These are phyloP conservation scores for Agaricus subrufescens DNA, from an alignment of 768 basidiomycete species.

Conservation along the genomic window DNA sequence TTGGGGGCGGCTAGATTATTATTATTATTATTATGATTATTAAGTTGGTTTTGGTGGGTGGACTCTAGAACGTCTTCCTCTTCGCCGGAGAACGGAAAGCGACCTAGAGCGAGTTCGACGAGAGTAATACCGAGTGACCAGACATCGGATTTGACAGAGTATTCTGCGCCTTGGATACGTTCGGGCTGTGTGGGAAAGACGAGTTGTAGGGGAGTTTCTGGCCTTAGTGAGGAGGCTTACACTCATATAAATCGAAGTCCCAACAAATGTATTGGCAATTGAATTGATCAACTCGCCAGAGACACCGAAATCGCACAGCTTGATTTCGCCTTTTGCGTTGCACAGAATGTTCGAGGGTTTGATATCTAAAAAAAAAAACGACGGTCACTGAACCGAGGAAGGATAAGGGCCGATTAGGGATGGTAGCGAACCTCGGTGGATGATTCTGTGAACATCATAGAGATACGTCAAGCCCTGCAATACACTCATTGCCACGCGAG, in stretches of 20 bases:
- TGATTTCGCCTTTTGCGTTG: conserved; percentile 94
- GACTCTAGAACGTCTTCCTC: conserved; percentile 17
- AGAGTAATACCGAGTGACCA: conserved; percentile 98
- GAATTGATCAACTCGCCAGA: conserved; percentile 98
- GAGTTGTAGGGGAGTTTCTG: background rate
- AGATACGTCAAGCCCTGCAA: conserved; percentile 94
- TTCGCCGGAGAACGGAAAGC: conserved; percentile 94
- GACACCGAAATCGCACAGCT: conserved; percentile 98
- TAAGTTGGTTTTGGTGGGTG: too few relatives aligned
- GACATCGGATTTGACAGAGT: conserved; percentile 97
- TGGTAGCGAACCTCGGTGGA: conserved; percentile 75
- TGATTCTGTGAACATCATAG: conserved; percentile 95
- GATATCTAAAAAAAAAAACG: conserved; percentile 60
- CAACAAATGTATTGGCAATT: conserved; percentile 98
- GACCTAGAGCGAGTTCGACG: conserved; percentile 95
- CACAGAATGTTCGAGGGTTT: conserved; percentile 97
- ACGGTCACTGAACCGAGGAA: background rate
- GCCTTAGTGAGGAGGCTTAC: conserved; percentile 42
- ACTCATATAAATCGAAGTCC: conserved; percentile 99
- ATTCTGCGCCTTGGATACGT: conserved; percentile 97
- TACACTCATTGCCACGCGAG: conserved; percentile 88
- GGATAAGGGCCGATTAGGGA: conserved; percentile 16
- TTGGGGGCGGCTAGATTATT: background rate
- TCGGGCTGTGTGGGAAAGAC: conserved; percentile 64
- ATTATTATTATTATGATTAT: too few relatives aligned